Conservation (phyloP, 345 rosid genomes). For the Brassica rapa region DNA sequence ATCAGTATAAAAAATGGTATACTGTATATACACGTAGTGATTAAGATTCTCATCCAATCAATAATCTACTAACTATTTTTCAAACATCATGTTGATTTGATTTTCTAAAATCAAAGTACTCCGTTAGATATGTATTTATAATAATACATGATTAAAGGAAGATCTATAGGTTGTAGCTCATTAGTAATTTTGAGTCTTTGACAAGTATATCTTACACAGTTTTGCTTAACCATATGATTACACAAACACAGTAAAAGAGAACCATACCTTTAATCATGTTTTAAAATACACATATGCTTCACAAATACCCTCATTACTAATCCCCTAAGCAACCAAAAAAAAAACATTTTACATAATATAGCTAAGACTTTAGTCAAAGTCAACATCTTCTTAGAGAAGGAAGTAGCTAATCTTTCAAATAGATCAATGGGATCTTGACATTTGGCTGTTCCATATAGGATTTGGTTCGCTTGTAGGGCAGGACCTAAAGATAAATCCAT, state of each 20-base stretch:
- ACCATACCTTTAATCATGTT: background rate
- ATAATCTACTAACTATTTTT: background rate
- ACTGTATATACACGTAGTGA: background rate
- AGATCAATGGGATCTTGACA: conserved; percentile 40
- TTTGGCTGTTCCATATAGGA: conserved; percentile 25
- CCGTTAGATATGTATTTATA: background rate
- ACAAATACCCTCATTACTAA: too few relatives aligned
- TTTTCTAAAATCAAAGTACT: background rate
- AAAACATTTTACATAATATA: background rate
- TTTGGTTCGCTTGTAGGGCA: conserved; percentile 38
- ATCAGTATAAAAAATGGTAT: background rate
- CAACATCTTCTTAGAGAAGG: conserved; percentile 48
- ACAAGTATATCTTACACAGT: background rate
- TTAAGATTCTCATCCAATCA: background rate
- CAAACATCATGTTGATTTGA: background rate
- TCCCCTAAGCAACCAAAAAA: background rate
- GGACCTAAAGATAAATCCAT: conserved; percentile 34
- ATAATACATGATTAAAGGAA: background rate
- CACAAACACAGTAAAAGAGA: background rate
- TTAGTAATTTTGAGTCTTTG: background rate
- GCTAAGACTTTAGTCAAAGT: conserved; percentile 32
- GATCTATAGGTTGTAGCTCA: background rate
- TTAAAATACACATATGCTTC: too few relatives aligned
- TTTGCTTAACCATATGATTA: background rate
- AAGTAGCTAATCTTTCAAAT: conserved; percentile 39